Evolutionary conservation across 192 early-diverging fungal species (phyloP), one percentile per base, ranked within the genome.

Genomic region (Umbelopsis ramanniana): DNA sequence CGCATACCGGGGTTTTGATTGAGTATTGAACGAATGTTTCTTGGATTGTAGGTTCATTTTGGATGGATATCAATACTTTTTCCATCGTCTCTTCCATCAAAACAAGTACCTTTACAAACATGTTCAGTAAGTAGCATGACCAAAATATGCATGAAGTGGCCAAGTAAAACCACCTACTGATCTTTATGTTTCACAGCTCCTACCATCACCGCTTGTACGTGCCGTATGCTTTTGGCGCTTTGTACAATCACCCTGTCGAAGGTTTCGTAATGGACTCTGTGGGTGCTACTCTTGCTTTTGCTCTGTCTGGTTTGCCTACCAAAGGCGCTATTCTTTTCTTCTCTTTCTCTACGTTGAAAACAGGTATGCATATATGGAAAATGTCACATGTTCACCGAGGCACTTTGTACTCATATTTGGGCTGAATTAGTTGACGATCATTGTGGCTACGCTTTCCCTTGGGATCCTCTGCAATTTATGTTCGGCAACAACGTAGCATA

Each of bases 161-260:
- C 19, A 5, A 2, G 14, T 35, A 17, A 33, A 35, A 5, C 14
- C 11, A 1, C 35, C 3, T 63, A 17, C 26, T 43, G 40, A 29
- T 37, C 6, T 35, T 33, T 35, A 6, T 24, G 4, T 37, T 38
- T 17, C 33, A 19, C 57, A 63, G 57, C 74, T 89, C 87, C 37
- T 84, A 88, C 29, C 93, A 94, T 69, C 93, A 94, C 69, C 86
- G 89, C 40, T 73, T 94, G 29, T 92, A 92, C 54, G 90, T 86
- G 22, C 89, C 90, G 29, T 94, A 89, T 80, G 90, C 93, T 10
- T 94, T 88, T 83, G 93, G 91, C 19, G 93, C 93, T 21, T 81
- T 94, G 35, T 94, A 94, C 79, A 94, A 94, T 79, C 93, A 94
- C 73, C 93, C 93, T 0, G 63, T 94, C 35, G 93, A 94, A 76